Evolutionary conservation across 805 yeast genomes (phyloP).

Genomic region (Candida peoriensis): DNA sequence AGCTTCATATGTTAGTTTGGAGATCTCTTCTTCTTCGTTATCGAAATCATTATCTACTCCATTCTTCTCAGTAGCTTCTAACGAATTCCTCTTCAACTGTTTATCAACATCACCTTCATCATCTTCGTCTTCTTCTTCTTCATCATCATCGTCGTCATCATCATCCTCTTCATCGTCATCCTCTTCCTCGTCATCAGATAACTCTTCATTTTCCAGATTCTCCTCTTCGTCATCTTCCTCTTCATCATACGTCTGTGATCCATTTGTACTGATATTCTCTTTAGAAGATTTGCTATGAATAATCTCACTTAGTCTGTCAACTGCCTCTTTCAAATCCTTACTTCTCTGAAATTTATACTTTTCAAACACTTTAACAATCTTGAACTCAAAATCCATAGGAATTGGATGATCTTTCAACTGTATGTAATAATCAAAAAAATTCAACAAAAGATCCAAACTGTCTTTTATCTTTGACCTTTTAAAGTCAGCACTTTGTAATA

Average conservation of each 20-base stretch:
- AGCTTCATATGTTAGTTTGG: conserved; percentile 32
- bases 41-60: conserved; percentile 13
- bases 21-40: conserved; percentile 22
- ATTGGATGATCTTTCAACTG: conserved; percentile 56
- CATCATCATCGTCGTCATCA: conserved; percentile 27
- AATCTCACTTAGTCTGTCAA: conserved; percentile 32
- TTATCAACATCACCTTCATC: conserved; percentile 13
- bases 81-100: conserved; percentile 23
- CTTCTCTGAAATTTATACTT: conserved; percentile 33
- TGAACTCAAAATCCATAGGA: conserved; percentile 58
- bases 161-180: conserved; percentile 14
- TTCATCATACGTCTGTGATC: neutral
- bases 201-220: conserved; percentile 15
- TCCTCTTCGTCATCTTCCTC: conserved; percentile 23
- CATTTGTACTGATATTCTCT: neutral
- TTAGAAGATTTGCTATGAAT: conserved; percentile 16
- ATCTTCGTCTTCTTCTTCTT: conserved; percentile 24
- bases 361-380: conserved; percentile 40
- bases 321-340: conserved; percentile 37
- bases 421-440: conserved; percentile 67
- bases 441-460: conserved; percentile 38
- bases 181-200: conserved; percentile 16
- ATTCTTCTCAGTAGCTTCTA: too few relatives aligned
- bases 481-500: conserved; percentile 31
- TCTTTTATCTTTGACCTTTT: conserved; percentile 13